These are phyloP conservation scores for Cucurbita maxima DNA, from an alignment of 306 rosid genomes.

Conservation along the genomic window DNA sequence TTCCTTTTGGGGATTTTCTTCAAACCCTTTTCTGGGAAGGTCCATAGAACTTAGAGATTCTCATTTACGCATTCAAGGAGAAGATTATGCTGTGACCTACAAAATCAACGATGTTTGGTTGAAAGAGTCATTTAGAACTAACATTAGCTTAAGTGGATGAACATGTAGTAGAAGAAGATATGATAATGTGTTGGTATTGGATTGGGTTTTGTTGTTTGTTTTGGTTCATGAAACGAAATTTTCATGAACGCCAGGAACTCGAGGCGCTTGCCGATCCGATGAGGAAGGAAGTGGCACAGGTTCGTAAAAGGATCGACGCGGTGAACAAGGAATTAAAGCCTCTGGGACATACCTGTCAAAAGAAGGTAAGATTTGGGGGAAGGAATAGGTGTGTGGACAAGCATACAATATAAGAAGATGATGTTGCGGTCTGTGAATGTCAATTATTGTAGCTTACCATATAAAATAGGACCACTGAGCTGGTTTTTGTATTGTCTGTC, in stretches of 20 bases:
- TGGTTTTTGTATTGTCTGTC: conserved; percentile 4
- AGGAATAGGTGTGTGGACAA: neutral
- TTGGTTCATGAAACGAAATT: neutral
- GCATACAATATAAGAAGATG: neutral
- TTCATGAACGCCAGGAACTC: conserved; percentile 43
- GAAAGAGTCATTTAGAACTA: neutral
- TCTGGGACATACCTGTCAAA: conserved; percentile 83
- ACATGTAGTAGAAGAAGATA: neutral
- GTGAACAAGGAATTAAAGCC: conserved; percentile 98
- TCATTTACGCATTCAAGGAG: neutral
- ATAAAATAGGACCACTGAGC: neutral
- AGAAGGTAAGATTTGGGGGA: conserved; percentile 39
- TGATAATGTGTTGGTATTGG: too few species aligned
- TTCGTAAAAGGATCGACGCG: conserved; percentile 75
- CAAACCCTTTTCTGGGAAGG: neutral
- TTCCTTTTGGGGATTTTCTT: neutral
- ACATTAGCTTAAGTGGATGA: neutral
- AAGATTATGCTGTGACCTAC: neutral
- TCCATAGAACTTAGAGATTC: neutral
- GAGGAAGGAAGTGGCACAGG: conserved; percentile 80
- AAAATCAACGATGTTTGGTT: neutral
- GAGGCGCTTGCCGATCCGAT: conserved; percentile 82
- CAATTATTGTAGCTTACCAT: neutral
- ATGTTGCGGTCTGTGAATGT: conserved; percentile 1
- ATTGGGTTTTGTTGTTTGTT: neutral